These are phyloP conservation scores for Podospora didyma DNA, from an alignment of 495 filamentous ascomycete genomes.

Conservation along the genomic window DNA sequence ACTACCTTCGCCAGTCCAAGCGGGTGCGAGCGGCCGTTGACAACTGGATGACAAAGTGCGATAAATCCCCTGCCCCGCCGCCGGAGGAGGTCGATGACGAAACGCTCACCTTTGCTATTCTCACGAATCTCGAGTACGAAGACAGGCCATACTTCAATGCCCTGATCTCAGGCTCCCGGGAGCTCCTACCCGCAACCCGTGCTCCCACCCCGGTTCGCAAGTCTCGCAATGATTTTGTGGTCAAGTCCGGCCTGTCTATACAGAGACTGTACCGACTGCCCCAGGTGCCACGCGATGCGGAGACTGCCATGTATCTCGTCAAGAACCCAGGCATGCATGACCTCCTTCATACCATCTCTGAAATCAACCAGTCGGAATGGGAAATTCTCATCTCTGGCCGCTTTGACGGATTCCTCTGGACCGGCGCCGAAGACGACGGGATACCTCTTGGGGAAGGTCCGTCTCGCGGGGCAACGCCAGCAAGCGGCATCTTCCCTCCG, in stretches of 20 bases:
- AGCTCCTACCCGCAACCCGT: conserved; percentile 50
- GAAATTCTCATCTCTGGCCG: conserved; percentile 93
- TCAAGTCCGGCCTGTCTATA: conserved; percentile 68
- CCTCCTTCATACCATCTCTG: conserved; percentile 80
- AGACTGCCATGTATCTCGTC: conserved; percentile 84
- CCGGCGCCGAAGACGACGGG: conserved; percentile 70
- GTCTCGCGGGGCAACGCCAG: conserved; percentile 53
- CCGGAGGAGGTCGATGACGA: conserved; percentile 89
- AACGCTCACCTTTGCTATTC: conserved; percentile 85
- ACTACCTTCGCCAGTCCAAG: conserved; percentile 82
- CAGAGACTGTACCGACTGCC: conserved; percentile 80
- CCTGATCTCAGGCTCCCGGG: conserved; percentile 64
- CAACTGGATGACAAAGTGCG: conserved; percentile 77
- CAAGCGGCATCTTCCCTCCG: conserved; percentile 40
- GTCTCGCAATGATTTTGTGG: conserved; percentile 61
- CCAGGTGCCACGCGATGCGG: conserved; percentile 70
- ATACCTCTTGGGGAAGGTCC: conserved; percentile 36
- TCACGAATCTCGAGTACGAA: conserved; percentile 76
- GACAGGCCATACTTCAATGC: conserved; percentile 74
- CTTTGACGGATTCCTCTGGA: conserved; percentile 96
- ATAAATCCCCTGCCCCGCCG: conserved; percentile 63
- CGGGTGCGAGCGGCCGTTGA: conserved; percentile 83
- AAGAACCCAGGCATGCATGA: conserved; percentile 78
- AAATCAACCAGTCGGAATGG: conserved; percentile 86
- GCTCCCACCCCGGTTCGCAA: conserved; percentile 55